Evolutionary conservation across 768 basidiomycete species (phyloP).

Genomic region (Boletus reticulatus): DNA sequence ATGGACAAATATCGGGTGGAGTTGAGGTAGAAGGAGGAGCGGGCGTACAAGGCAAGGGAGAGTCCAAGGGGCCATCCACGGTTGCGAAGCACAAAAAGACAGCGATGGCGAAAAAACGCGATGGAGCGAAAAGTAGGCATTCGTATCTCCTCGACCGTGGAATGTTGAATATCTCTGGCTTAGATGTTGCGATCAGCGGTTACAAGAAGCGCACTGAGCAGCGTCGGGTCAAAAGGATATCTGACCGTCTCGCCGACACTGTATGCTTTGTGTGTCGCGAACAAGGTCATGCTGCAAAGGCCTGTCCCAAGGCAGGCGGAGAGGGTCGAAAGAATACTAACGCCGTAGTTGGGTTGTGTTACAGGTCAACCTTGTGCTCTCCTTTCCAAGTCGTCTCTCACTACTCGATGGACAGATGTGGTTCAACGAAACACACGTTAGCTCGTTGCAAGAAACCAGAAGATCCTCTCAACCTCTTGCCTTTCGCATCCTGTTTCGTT

Average conservation of each 20-base stretch:
- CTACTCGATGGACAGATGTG: constrained; percentile 54
- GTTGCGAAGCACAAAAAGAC: constrained; percentile 22
- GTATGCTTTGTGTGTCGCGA: constrained; percentile 87
- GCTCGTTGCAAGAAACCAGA: constrained; percentile 70
- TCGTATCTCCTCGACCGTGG: neutral
- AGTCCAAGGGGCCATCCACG: constrained; percentile 1
- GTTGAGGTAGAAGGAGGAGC: constrained; percentile 16
- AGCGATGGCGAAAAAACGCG: constrained; percentile 31
- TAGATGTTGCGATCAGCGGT: constrained; percentile 20
- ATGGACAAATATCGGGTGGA: constrained; percentile 4
- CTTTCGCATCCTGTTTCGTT: constrained; percentile 91
- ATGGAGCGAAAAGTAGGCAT: constrained; percentile 22
- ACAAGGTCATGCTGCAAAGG: constrained; percentile 78
- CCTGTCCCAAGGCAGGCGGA: constrained; percentile 57
- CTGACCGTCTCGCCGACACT: constrained; percentile 54
- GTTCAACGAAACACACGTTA: constrained; percentile 74
- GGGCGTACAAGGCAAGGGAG: constrained; percentile 18
- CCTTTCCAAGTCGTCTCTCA: neutral
- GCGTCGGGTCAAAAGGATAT: constrained; percentile 62
- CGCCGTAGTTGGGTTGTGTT: constrained; percentile 56
- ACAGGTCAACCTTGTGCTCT: constrained; percentile 50
- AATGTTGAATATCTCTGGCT: constrained; percentile 24
- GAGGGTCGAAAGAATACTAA: constrained; percentile 26
- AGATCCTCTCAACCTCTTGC: constrained; percentile 65
- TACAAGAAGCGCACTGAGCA: constrained; percentile 45